phyloP scores from a whole-genome alignment of 345 rosid genomes.

The Geranium rotundifolium region DNA sequence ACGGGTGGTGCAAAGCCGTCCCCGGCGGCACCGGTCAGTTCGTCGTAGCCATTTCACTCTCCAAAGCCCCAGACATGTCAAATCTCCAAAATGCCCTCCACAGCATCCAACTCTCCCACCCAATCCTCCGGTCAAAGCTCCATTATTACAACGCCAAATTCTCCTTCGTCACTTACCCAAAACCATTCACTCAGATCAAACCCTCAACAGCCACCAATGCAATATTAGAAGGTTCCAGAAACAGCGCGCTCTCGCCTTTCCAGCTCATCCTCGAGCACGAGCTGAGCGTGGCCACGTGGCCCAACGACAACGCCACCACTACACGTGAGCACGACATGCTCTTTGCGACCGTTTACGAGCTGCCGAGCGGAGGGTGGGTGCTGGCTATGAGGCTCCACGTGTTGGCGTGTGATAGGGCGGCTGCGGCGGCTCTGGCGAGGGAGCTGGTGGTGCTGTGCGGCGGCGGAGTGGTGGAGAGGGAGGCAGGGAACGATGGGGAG shows the following conservation, averaged over 20 bases:
- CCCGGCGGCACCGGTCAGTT: constrained; percentile 77
- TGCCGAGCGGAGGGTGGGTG: constrained; percentile 30
- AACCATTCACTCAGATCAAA: constrained; percentile 32
- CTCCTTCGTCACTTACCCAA: constrained; percentile 43
- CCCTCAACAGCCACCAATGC: constrained; percentile 30
- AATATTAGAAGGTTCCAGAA: constrained; percentile 14
- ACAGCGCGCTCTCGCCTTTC: constrained; percentile 11
- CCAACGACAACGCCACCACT: constrained; percentile 21
- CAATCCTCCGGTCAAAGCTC: constrained; percentile 64
- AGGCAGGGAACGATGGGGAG: constrained; percentile 13
- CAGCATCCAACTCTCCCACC: constrained; percentile 49
- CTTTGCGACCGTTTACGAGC: constrained; percentile 38
- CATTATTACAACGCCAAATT: constrained; percentile 35
- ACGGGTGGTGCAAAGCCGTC: constrained; percentile 85
- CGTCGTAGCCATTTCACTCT: constrained; percentile 52
- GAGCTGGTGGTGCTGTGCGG: constrained; percentile 30
- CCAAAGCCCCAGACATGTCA: constrained; percentile 28
- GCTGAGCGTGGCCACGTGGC: constrained; percentile 34
- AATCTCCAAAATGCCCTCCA: constrained; percentile 40
- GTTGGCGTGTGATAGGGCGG: constrained; percentile 55
- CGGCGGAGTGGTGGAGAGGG: constrained; percentile 8
- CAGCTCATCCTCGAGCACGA: constrained; percentile 64
- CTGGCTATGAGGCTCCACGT: constrained; percentile 58
- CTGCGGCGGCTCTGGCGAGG: constrained; percentile 47
- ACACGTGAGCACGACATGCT: constrained; percentile 23